Evolutionary conservation across 208 protist species (phyloP), one percentile per base, ranked within the genome.

Genomic region (Trypanosoma scelopori): DNA sequence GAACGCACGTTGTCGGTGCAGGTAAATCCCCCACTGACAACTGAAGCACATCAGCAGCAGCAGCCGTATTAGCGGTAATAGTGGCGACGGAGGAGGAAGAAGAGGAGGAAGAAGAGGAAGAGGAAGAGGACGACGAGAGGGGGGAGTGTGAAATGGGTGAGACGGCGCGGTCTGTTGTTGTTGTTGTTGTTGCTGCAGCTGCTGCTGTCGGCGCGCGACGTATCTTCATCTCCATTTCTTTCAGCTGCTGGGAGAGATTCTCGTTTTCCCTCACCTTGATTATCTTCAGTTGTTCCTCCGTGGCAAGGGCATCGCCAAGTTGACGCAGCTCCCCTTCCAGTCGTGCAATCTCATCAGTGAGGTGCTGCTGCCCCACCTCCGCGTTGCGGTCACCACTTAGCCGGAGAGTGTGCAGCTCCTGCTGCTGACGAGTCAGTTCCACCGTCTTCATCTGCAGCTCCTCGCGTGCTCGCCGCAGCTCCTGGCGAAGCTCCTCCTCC

Each of bases 231-330:
- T 79, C 48, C 45, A 70, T 25, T 23, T 64, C 67, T 22, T 39
- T 70, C 27, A 79, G 9, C 13, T 46, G 52, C 28, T 58, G 41
- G 3, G 20, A 32, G 11, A 80, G 56, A 0, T 28, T 55, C 5
- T 67, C 57, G 46, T 71, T 79, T 52, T 85, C 79, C 20, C 55
- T 22, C 43, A 58, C 71, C 60, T 82, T 85, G 27, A 88, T 57
- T 37, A 37, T 32, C 55, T 77, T 69, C 50, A 92, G 73, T n/a
- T 74, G 70, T 64, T 89, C 66, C 53, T 85, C 71, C 28, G 79
- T 73, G 5, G 60, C 64, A n/a, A 91, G 39, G n/a, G 74, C 41
- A 35, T 81, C 56, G 13, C 65, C 73, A 11, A 85, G 58, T 55
- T 72, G 64, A 45, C 52, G 20, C 46, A 92, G 41, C 48, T 88